A percentile compares a stretch with the other conserved stretches of the same genome.
Evolutionary conservation across 768 basidiomycete species (phyloP).

Genomic region (Neoboletus subvelutipes): DNA sequence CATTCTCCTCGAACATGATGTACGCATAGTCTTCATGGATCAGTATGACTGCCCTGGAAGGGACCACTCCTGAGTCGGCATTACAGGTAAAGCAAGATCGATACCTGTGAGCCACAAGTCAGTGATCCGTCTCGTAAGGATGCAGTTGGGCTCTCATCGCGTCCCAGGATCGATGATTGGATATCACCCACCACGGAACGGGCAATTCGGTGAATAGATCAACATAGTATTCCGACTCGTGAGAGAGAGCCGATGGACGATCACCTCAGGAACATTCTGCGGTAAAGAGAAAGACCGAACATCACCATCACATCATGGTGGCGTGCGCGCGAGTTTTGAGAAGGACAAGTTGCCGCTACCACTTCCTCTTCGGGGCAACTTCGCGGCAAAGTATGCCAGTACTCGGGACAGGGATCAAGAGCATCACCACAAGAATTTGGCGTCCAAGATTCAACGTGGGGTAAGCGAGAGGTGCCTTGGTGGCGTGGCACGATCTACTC

Average conservation of each 20-base stretch:
- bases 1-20: neutral
- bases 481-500: neutral
- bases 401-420: neutral
- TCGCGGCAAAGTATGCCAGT: conserved; percentile 6
- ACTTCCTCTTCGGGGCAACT: conserved; percentile 13
- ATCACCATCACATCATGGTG: neutral
- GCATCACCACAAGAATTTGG: neutral
- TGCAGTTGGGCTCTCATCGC: neutral
- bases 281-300: neutral
- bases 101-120: neutral
- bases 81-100: neutral
- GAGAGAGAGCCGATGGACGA: conserved; percentile 2
- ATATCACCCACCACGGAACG: neutral
- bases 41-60: neutral
- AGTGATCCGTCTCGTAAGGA: neutral
- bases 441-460: neutral
- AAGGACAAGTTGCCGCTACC: conserved; percentile 1
- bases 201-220: neutral
- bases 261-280: conserved; percentile 5
- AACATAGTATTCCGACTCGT: neutral
- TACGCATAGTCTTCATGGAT: neutral
- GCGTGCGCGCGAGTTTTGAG: neutral
- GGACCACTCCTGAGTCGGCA: neutral
- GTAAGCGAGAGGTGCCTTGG: neutral
- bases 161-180: neutral